Conservation (phyloP, 768 basidiomycete species). For the Suillus americanus region DNA sequence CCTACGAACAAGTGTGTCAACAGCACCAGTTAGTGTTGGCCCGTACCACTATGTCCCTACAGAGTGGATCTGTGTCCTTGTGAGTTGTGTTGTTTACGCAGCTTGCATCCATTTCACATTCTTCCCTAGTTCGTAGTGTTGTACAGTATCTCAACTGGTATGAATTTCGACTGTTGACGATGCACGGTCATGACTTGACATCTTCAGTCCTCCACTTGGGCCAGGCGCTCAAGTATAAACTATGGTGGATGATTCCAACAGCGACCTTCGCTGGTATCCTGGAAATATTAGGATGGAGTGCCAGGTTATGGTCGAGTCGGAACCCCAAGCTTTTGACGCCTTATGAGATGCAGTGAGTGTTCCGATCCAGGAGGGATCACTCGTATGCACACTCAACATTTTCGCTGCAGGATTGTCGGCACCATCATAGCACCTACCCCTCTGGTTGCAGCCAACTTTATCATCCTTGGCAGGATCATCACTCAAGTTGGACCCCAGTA, state of each 20-base stretch:
- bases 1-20: neutral
- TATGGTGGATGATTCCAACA: conserved; percentile 57
- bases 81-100: neutral
- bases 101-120: neutral
- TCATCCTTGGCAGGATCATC: conserved; percentile 52
- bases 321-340: conserved; percentile 23
- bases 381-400: neutral
- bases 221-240: conserved; percentile 42
- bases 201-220: conserved; percentile 44
- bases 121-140: conserved; percentile 34
- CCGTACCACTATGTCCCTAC: conserved; percentile 44
- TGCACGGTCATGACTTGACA: neutral
- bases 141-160: conserved; percentile 43
- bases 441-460: conserved; percentile 55
- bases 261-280: conserved; percentile 45
- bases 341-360: conserved; percentile 45
- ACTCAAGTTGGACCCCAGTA: conserved; percentile 43
- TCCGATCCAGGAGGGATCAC: neutral
- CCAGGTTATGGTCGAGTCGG: conserved; percentile 49
- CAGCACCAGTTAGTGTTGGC: neutral
- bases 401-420: conserved; percentile 25
- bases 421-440: conserved; percentile 58
- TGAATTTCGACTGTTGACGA: conserved; percentile 7
- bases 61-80: conserved; percentile 32
- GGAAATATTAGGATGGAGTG: conserved; percentile 59